Percentiles rank a stretch among this genome's conserved stretches.
Conservation (phyloP, 345 rosid species). For the Arabidopsis arenosa region DNA sequence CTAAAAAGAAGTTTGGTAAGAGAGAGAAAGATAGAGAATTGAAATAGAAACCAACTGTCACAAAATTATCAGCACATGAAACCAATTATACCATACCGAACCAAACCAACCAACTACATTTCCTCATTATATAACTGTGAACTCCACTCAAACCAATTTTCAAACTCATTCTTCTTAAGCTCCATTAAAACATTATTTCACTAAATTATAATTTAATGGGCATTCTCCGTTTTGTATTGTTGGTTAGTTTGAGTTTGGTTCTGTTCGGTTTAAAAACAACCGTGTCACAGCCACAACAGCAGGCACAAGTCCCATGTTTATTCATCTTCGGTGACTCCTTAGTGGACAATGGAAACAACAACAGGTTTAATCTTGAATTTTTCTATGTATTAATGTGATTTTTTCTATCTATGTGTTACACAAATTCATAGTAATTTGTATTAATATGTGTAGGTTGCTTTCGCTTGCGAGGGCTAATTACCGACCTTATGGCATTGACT, state of each 20-base stretch:
- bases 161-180: slow-evolving; percentile 23
- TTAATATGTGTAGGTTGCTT: slow-evolving; percentile 40
- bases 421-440: background rate
- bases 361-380: slow-evolving; percentile 43
- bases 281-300: slow-evolving; percentile 51
- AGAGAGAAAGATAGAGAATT: background rate
- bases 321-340: slow-evolving; percentile 90
- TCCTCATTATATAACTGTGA: slow-evolving; percentile 26
- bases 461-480: slow-evolving; percentile 85
- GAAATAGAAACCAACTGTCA: slow-evolving; percentile 36
- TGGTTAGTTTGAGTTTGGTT: slow-evolving; percentile 39
- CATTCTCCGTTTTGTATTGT: slow-evolving; percentile 20
- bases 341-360: slow-evolving; percentile 94
- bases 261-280: slow-evolving; percentile 41
- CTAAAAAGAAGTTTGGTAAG: slow-evolving; percentile 28
- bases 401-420: background rate
- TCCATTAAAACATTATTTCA: background rate
- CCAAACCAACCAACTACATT: slow-evolving; percentile 40
- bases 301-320: slow-evolving; percentile 75
- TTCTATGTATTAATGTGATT: background rate
- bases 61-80: slow-evolving; percentile 35
- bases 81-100: slow-evolving; percentile 37
- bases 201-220: slow-evolving; percentile 16
- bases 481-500: slow-evolving; percentile 90
- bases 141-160: slow-evolving; percentile 20